Evolutionary conservation across 2,329 filamentous ascomycete genomes (phyloP).

Genomic region (Metarhizium humberi): DNA sequence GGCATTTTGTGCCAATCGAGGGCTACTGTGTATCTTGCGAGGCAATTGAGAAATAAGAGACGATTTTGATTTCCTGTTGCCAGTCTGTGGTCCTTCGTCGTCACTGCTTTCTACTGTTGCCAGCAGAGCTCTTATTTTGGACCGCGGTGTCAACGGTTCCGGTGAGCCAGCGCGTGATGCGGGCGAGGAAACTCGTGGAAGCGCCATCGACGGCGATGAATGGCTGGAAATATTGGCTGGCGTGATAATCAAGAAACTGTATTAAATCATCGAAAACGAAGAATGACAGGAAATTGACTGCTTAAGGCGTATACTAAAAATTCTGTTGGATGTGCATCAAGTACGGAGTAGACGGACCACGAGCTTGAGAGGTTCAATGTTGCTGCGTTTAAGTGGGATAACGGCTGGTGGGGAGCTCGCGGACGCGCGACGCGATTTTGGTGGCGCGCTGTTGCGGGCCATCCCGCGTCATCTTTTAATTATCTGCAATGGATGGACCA

Average conservation of each 20-base stretch:
- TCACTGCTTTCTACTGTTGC: slow-evolving; percentile 41
- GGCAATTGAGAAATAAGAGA: background rate
- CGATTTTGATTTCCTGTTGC: slow-evolving; percentile 6
- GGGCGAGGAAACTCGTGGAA: slow-evolving; percentile 36
- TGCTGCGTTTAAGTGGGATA: slow-evolving; percentile 11
- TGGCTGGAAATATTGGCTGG: background rate
- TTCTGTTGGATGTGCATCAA: background rate
- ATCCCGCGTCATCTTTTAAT: background rate
- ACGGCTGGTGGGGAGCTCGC: slow-evolving; percentile 15
- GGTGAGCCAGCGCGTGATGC: slow-evolving; percentile 30
- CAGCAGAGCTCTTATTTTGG: slow-evolving; percentile 46
- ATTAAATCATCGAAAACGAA: background rate
- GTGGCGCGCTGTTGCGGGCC: slow-evolving; percentile 12
- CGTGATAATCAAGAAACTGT: background rate
- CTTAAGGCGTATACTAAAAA: background rate
- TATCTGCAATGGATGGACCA: background rate
- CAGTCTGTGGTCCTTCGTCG: slow-evolving; percentile 25
- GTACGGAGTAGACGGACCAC: background rate
- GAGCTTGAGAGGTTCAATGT: background rate
- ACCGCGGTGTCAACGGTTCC: slow-evolving; percentile 38
- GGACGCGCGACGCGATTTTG: slow-evolving; percentile 20
- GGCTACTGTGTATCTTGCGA: background rate
- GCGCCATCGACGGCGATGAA: slow-evolving; percentile 32
- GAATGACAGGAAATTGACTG: background rate
- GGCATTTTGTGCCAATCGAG: slow-evolving; percentile 18